These are phyloP conservation scores for Batkoa obscura DNA, from an alignment of 371 early-diverging fungal genomes.

Conservation along the genomic window DNA sequence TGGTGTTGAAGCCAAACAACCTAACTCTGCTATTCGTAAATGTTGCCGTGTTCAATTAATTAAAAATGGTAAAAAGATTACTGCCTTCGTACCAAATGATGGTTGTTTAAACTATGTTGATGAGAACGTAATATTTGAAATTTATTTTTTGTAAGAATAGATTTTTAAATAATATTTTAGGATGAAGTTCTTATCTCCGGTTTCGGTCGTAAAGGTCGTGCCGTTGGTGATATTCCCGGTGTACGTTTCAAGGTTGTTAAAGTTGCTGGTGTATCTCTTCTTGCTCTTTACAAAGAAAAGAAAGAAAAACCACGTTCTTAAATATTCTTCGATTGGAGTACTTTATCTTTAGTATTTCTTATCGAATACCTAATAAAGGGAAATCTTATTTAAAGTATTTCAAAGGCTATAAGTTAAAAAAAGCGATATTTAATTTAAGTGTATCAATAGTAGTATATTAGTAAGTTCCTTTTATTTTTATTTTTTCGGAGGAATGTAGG, in stretches of 20 bases:
- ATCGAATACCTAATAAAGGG: too few species aligned
- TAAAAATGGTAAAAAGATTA: conserved; percentile 99
- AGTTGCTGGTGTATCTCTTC: conserved; percentile 98
- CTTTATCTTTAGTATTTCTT: too few species aligned
- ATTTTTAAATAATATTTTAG: neutral
- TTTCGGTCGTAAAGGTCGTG: conserved; percentile 78
- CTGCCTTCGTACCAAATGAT: conserved; percentile 99
- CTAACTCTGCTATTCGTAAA: conserved; percentile 99
- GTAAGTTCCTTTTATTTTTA: too few species aligned
- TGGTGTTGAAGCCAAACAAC: conserved; percentile 99
- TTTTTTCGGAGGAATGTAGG: too few species aligned
- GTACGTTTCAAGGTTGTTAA: conserved; percentile 99
- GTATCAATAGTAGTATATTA: too few species aligned
- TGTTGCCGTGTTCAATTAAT: conserved; percentile 99
- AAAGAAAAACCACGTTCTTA: conserved; percentile 98
- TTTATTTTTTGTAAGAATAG: neutral
- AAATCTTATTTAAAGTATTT: too few species aligned
- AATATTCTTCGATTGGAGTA: conserved; percentile 6
- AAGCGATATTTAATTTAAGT: too few species aligned
- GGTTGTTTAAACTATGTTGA: conserved; percentile 98
- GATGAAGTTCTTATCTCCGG: conserved; percentile 89
- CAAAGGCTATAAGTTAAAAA: too few species aligned
- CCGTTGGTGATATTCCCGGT: conserved; percentile 99
- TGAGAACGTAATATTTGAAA: conserved; percentile 50
- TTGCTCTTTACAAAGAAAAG: conserved; percentile 99